Evolutionary conservation across 768 basidiomycete species (phyloP), one percentile per base, ranked within the genome.

Genomic region (Gloeophyllum trabeum): DNA sequence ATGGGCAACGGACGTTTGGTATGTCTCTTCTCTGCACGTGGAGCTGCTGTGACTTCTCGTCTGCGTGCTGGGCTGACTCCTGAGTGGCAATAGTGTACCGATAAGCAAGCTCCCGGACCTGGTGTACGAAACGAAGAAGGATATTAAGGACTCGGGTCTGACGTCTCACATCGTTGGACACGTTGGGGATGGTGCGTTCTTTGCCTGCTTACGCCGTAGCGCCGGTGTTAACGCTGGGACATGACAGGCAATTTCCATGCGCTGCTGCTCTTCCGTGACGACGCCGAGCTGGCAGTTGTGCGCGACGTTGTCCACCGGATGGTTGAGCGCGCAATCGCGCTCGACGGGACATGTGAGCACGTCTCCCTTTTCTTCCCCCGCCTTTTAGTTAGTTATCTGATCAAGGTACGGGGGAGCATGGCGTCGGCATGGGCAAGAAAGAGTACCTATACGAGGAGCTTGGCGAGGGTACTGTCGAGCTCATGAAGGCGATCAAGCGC

Each of bases 361-460:
- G 70, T 57, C 5, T 26, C 3, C 20, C 1, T 39, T 40, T 10
- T 4, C 22, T 14, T 42, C 19, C 41, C 37, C 23, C 19, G 26
- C 5, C 21, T 22, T 35, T 43, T 16, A 19, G 20, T 18, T 39
- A 19, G 48, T 40, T n/a, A 22, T 22, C 24, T 25, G 35, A 37
- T 3, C 7, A 35, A 81, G 80, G 78, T 49, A 82, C 79, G 0
- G 85, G 85, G 3, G 89, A 92, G 51, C 89, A 92, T 52, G 90
- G 89, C 2, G 85, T 92, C 5, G 90, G 89, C 0, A 65, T 91
- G 6, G 89, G 89, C 4, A 92, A 92, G 64, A 75, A 73, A 45
- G 69, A 81, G 46, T 93, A 81, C 54, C 67, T 96, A n/a, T 67
- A 73, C 12, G 71, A 79, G 30, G 92, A 96, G 54, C 69, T 96